Conservation (phyloP, 164 flowering plant species). For the Nymphaea thermarum region DNA sequence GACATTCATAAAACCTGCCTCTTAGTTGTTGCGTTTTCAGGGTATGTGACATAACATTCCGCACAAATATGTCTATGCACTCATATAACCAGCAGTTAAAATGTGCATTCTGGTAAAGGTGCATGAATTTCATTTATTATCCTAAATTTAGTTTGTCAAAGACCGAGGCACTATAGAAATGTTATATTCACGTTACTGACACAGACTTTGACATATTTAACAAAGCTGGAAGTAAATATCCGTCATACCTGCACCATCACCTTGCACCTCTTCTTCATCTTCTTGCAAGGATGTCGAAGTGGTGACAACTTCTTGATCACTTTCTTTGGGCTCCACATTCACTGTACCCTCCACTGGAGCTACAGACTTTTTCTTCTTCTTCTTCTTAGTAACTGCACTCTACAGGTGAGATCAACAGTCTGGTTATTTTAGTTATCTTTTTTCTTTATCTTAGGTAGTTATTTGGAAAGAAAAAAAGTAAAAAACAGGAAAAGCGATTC, state of each 20-base stretch:
- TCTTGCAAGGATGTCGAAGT: slow-evolving; percentile 4
- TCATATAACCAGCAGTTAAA: too few relatives aligned
- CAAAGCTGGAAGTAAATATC: background rate
- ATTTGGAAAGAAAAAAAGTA: background rate
- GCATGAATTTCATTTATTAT: too few relatives aligned
- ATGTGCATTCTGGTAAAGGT: too few relatives aligned
- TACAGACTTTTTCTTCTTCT: slow-evolving; percentile 1
- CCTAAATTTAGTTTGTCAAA: too few relatives aligned
- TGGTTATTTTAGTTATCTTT: too few relatives aligned
- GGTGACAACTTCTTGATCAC: slow-evolving; percentile 7
- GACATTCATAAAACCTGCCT: too few relatives aligned
- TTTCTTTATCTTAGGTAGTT: background rate
- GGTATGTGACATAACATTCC: too few relatives aligned
- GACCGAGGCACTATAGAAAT: too few relatives aligned
- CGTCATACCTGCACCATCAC: slow-evolving; percentile 9
- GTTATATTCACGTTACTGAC: too few relatives aligned
- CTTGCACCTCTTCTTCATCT: slow-evolving; percentile 17
- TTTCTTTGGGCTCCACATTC: slow-evolving; percentile 3
- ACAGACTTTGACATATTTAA: too few relatives aligned
- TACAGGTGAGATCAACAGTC: background rate
- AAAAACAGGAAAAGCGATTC: background rate
- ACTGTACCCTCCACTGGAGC: slow-evolving; percentile 3
- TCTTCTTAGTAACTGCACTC: background rate
- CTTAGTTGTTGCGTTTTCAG: too few relatives aligned
- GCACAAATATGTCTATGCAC: too few relatives aligned